Percentiles rank a stretch among this genome's conserved stretches.
Conservation (phyloP, 306 rosid genomes). For the Alnus rubra region DNA sequence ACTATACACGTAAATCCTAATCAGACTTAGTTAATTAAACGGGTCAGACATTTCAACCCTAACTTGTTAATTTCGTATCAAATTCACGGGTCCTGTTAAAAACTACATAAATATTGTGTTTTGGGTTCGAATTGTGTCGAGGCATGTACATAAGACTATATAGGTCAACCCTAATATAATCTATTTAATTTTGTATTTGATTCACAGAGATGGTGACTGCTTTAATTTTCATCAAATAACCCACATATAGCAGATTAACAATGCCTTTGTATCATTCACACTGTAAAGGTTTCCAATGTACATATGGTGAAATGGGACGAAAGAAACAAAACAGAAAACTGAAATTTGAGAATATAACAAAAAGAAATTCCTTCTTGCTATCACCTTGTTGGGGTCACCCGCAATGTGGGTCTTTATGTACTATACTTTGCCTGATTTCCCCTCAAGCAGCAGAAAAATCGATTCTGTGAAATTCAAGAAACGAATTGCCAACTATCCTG, state of each 20-base stretch:
- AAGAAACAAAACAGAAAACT: constrained; percentile 20
- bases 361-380: neutral
- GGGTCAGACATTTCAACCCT: no score
- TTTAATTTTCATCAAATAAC: no score
- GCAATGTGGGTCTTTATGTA: constrained; percentile 22
- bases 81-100: no score
- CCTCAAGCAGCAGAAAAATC: constrained; percentile 36
- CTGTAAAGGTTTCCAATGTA: constrained; percentile 37
- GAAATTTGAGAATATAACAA: constrained; percentile 14
- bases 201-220: no score
- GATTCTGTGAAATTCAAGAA: constrained; percentile 19
- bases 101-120: no score
- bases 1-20: no score
- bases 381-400: constrained; percentile 21
- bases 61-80: no score
- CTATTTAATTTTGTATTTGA: no score
- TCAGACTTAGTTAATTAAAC: no score
- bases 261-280: constrained; percentile 38
- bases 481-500: neutral
- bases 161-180: no score
- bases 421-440: constrained; percentile 31
- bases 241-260: neutral
- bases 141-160: no score
- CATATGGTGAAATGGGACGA: constrained; percentile 23
- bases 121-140: no score